These are phyloP conservation scores for Sporothrix dimorphospora DNA, from an alignment of 2,329 filamentous ascomycete genomes.

Conservation along the genomic window DNA sequence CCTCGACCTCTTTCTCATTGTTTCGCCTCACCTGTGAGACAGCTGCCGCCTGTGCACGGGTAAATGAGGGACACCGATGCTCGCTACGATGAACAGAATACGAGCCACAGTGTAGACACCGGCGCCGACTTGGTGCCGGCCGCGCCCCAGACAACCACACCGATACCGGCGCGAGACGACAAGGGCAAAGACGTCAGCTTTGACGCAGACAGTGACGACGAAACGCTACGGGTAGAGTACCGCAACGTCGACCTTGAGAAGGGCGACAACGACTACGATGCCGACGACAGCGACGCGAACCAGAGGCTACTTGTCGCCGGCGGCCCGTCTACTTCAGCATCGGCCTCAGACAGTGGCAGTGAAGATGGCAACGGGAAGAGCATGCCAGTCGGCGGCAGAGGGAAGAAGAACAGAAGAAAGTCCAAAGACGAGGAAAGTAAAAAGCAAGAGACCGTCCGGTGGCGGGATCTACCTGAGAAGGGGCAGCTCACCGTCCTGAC, in stretches of 20 bases:
- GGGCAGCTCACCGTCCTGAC: constrained; percentile 77
- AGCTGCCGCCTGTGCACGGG: background rate
- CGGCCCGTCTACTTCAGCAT: background rate
- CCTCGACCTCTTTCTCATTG: background rate
- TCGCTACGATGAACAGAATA: background rate
- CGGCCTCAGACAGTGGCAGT: background rate
- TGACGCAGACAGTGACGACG: constrained; percentile 9
- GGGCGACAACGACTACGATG: constrained; percentile 7
- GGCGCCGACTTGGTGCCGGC: background rate
- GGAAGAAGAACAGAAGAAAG: constrained; percentile 7
- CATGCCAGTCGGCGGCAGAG: background rate
- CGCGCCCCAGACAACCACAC: background rate
- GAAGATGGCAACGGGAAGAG: background rate
- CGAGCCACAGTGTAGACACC: background rate
- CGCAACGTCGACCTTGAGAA: constrained; percentile 6
- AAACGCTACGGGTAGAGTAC: background rate
- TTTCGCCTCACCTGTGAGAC: background rate
- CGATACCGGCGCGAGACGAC: background rate
- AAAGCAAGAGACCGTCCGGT: constrained; percentile 53
- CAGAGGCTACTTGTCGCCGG: constrained; percentile 17
- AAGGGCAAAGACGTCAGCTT: constrained; percentile 21
- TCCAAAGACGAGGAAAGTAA: background rate
- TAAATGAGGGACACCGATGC: constrained; percentile 3
- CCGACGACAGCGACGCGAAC: constrained; percentile 10
- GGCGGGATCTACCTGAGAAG: constrained; percentile 75